Evolutionary conservation across 2,329 filamentous ascomycete genomes (phyloP).

Genomic region (Fusarium compactum): DNA sequence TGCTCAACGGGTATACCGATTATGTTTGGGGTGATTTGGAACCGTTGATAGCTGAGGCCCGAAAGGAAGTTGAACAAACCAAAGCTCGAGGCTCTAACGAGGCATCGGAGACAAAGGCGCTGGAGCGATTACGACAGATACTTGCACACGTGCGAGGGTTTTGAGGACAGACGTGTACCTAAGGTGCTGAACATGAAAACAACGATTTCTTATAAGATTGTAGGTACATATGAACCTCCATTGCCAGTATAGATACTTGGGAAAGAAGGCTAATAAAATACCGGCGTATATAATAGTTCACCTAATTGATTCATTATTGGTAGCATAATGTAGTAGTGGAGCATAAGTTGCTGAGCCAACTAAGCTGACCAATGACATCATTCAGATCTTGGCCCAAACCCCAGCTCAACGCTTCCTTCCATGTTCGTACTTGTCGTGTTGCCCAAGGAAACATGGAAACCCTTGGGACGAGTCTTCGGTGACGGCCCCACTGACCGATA

Average conservation of each 20-base stretch:
- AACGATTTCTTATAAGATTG: background rate
- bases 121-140: slow-evolving; percentile 54
- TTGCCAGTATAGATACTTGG: background rate
- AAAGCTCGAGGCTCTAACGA: slow-evolving; percentile 32
- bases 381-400: slow-evolving; percentile 12
- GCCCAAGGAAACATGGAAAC: slow-evolving; percentile 18
- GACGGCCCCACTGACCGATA: slow-evolving; percentile 36
- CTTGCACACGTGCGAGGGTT: slow-evolving; percentile 54
- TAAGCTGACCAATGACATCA: slow-evolving; percentile 48
- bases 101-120: slow-evolving; percentile 46
- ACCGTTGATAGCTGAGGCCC: slow-evolving; percentile 67
- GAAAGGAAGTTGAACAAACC: slow-evolving; percentile 64
- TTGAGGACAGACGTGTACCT: slow-evolving; percentile 7
- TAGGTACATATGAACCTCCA: background rate
- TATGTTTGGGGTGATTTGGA: slow-evolving; percentile 76
- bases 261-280: background rate
- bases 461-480: slow-evolving; percentile 18
- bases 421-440: slow-evolving; percentile 32
- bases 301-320: background rate
- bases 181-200: background rate
- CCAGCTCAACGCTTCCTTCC: slow-evolving; percentile 20
- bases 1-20: slow-evolving; percentile 69
- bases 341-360: slow-evolving; percentile 49
- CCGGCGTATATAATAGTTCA: background rate
- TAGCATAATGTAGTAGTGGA: background rate